phyloP scores from a whole-genome alignment of 306 rosid genomes.

The Cucurbita pepo region DNA sequence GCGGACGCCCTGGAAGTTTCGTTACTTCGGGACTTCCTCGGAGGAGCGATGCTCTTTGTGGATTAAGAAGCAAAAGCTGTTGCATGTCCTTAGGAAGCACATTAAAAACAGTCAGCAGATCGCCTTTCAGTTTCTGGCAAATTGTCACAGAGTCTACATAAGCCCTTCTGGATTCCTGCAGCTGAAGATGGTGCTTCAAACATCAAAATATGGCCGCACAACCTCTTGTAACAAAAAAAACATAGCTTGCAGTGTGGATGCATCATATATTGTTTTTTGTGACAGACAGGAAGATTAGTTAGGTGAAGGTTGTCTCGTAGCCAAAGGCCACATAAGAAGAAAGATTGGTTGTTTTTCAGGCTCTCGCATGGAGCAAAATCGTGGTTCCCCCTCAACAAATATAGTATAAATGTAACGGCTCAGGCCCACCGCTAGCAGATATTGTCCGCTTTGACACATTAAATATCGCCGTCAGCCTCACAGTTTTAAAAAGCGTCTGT shows the following conservation, averaged over 20 bases:
- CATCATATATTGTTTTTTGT: not conserved
- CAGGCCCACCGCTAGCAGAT: no score
- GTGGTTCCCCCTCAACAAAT: not conserved
- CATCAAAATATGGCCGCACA: conserved; percentile 6
- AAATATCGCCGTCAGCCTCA: no score
- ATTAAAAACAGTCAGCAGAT: conserved; percentile 43
- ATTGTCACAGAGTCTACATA: conserved; percentile 25
- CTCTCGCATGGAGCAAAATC: not conserved
- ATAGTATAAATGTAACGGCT: not conserved
- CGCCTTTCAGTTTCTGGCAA: conserved; percentile 41
- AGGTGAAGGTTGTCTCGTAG: not conserved
- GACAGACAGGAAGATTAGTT: not conserved
- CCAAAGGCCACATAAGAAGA: not conserved
- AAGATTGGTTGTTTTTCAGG: not conserved
- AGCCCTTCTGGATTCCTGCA: conserved; percentile 49
- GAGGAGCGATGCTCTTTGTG: conserved; percentile 58
- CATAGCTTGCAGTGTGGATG: not conserved
- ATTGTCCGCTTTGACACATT: no score
- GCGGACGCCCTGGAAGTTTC: conserved; percentile 34
- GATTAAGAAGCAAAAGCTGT: conserved; percentile 64
- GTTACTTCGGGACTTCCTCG: conserved; percentile 26
- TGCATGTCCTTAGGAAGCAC: conserved; percentile 78
- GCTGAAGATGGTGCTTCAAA: conserved; percentile 26
- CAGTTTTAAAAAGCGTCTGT: no score
- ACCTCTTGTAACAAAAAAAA: conserved; percentile 5